Evolutionary conservation across 768 basidiomycete species (phyloP), one percentile per base, ranked within the genome.

Genomic region (Pleurotus tuber-regium): DNA sequence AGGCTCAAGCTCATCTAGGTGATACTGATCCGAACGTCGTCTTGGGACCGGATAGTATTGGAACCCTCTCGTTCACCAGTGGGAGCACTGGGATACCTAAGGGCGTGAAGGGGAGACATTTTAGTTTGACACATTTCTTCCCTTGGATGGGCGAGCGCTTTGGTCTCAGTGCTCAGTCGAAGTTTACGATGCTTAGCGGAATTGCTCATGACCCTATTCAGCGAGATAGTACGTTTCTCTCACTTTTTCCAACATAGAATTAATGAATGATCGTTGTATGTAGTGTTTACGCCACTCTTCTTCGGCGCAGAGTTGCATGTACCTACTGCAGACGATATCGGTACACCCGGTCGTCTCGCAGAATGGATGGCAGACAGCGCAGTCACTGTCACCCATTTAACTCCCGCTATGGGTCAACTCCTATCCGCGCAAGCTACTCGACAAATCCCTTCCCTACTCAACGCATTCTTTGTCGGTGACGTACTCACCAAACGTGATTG

Each of bases 121-220:
- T 89, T 69, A 92, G 89, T 58, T 71, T 99, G 57, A 99, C 97
- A 0, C 97, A 98, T 66, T 99, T 98, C 79, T 98, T 98, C 82
- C 95, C 95, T 2, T 99, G 97, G 97, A 98, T 99, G 97, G 87
- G 88, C 18, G 72, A 92, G 63, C 71, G 84, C 25, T 99, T 98
- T 64, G 84, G 79, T 1, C 70, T 99, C 42, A 72, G 75, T 30
- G 75, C 84, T 52, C 69, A 75, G 25, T 92, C 89, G 55, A 91
- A 84, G 67, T 99, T 97, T 63, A 98, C 97, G 0, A 98, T 99
- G 97, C 79, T 99, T 25, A 95, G 92, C 59, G 97, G 97, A 16
- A 99, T 99, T 50, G 97, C 97, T 10, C 97, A 99, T 62, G 97
- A 99, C 69, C 97, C 97, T 8, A 97, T 99, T 58, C 97, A 99